Percentiles rank a stretch among this genome's conserved stretches.
These are phyloP conservation scores for Candida glucosophila DNA, from an alignment of 1,139 yeast genomes.

Conservation along the genomic window DNA sequence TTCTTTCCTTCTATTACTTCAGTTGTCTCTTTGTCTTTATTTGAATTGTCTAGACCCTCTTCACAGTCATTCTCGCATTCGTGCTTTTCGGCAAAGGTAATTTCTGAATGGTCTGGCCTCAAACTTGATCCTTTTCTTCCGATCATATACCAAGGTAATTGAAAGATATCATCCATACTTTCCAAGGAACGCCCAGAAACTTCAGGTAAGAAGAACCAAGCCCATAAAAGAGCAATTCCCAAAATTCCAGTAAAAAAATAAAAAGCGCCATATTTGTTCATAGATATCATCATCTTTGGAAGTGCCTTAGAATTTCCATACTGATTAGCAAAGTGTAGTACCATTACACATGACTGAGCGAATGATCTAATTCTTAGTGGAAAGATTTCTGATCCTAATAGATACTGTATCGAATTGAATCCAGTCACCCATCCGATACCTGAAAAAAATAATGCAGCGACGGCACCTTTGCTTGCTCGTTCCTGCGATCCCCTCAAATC, in stretches of 20 bases:
- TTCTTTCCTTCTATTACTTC: no score
- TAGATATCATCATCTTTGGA: conserved; percentile 41
- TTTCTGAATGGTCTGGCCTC: conserved; percentile 47
- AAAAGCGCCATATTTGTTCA: conserved; percentile 47
- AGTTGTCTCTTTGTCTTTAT: no score
- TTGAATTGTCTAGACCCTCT: no score
- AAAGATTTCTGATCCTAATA: conserved; percentile 51
- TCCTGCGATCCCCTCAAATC: conserved; percentile 20
- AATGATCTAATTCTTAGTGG: conserved; percentile 47
- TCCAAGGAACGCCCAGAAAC: conserved; percentile 47
- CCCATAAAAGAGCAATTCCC: conserved; percentile 34
- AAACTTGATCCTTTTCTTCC: conserved; percentile 45
- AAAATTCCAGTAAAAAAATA: conserved; percentile 43
- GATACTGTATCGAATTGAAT: conserved; percentile 51
- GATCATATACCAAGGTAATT: conserved; percentile 49
- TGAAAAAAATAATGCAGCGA: conserved; percentile 43
- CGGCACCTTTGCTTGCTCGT: conserved; percentile 40
- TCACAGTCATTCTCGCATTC: no score
- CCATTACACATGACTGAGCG: conserved; percentile 50
- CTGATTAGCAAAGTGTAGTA: conserved; percentile 51
- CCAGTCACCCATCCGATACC: conserved; percentile 62
- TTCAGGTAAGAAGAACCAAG: conserved; percentile 48
- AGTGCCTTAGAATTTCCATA: conserved; percentile 53
- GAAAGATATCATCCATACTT: conserved; percentile 49
- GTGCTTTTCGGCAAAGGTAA: no score